Conservation (phyloP, 768 basidiomycete genomes). For the Hericium alpestre region DNA sequence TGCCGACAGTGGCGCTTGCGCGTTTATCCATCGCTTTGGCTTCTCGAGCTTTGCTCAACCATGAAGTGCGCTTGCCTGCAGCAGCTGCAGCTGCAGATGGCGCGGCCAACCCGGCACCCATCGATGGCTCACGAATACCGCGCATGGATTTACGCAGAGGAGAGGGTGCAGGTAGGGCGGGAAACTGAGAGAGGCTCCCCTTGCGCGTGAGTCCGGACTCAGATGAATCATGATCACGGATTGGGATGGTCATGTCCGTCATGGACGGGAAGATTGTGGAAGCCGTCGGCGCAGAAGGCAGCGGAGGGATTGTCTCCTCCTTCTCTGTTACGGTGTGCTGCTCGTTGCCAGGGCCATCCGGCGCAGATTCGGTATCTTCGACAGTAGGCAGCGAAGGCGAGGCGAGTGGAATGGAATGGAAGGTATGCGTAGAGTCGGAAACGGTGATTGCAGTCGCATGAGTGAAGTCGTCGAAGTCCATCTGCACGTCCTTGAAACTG, state of each 20-base stretch:
- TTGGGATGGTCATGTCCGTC: constrained; percentile 24
- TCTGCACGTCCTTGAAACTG: background rate
- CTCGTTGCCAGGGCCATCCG: background rate
- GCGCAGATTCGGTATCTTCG: background rate
- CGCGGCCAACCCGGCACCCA: constrained; percentile 18
- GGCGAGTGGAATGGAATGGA: constrained; percentile 24
- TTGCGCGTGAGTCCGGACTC: constrained; percentile 25
- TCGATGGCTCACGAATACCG: constrained; percentile 32
- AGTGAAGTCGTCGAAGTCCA: constrained; percentile 4
- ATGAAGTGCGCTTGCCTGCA: constrained; percentile 63
- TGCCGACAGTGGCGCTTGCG: constrained; percentile 10
- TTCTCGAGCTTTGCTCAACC: constrained; percentile 71
- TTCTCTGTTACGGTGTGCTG: constrained; percentile 7
- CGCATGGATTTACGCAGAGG: constrained; percentile 62
- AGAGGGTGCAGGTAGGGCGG: constrained; percentile 57
- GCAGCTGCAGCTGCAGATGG: constrained; percentile 25
- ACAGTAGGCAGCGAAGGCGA: constrained; percentile 27
- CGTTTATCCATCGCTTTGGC: constrained; percentile 24
- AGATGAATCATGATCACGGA: constrained; percentile 24
- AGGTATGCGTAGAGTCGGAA: constrained; percentile 18
- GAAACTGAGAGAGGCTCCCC: constrained; percentile 36
- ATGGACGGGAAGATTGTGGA: constrained; percentile 14
- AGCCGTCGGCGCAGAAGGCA: constrained; percentile 1
- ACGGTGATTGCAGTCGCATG: constrained; percentile 14
- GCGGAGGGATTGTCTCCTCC: constrained; percentile 14